Evolutionary conservation across 305 asterid species (phyloP).

Genomic region (Stenogyne calaminthoides): DNA sequence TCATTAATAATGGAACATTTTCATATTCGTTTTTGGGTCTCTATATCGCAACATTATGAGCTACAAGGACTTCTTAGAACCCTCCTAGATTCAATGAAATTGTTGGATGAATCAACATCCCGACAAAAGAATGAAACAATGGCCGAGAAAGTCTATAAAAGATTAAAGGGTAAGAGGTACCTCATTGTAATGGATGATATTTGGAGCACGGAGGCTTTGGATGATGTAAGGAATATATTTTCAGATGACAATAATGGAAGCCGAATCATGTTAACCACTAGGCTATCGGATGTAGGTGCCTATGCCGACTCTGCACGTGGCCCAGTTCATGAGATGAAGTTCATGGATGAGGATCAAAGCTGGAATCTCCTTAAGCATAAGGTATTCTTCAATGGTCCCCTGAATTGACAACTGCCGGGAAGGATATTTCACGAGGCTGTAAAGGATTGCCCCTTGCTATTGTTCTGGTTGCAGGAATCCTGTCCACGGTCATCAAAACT

Average conservation of each 20-base stretch:
- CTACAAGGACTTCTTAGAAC: too few species aligned
- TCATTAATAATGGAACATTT: neutral
- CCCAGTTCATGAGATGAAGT: too few species aligned
- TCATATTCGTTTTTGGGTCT: neutral
- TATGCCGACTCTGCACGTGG: neutral
- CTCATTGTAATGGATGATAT: neutral
- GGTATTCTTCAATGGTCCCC: neutral
- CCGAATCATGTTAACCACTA: neutral
- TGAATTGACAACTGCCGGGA: neutral
- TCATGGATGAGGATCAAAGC: too few species aligned
- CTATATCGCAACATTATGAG: neutral
- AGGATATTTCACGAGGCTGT: conserved; percentile 7
- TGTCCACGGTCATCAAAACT: neutral
- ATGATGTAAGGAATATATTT: neutral
- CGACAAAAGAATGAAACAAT: too few species aligned
- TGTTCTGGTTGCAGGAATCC: conserved; percentile 13
- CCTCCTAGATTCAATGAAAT: neutral
- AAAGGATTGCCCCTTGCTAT: conserved; percentile 20
- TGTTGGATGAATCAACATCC: neutral
- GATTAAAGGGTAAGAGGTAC: neutral
- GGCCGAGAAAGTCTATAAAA: neutral
- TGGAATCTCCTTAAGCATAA: too few species aligned
- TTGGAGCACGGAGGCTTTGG: neutral
- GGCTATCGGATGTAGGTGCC: neutral
- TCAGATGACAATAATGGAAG: neutral